Evolutionary conservation across 2,329 filamentous ascomycete species (phyloP), one percentile per base, ranked within the genome.

Genomic region (Botrytis medusae): DNA sequence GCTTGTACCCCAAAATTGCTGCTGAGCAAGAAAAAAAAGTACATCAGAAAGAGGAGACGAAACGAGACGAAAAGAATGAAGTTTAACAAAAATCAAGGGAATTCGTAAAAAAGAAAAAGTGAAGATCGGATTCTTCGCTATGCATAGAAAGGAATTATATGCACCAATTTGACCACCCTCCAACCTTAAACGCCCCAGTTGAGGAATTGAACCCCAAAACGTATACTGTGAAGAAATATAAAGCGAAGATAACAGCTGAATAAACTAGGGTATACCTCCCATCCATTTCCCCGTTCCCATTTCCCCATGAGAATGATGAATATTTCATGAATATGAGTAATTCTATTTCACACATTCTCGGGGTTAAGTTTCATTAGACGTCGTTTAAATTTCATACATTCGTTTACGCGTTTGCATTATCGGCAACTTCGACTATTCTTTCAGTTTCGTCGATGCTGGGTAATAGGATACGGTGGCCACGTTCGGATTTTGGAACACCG

Each of bases 391-490:
- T 48, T 61, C 63, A 34, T 73, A 67, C 42, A 51, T 54, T 73
- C 68, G 32, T 72, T 71, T 51, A 64, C 61, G 37, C 46, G 16
- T 51, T 70, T 46, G 69, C 68, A 60, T 60, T 51, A 18, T 67
- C 63, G 18, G 42, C 51, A 54, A 67, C 71, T 57, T 59, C 62
- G 48, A 69, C 54, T 25, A 72, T 20, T 65, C 65, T 69, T 46
- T 70, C 71, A 32, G 75, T 74, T 60, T 78, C 76, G 48, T 75
- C 69, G 40, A 62, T 69, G 34, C 76, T 74, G 63, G 74, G 74
- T 6, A 80, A 74, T n/a, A 92, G 82, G 72, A 95, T 94, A 64
- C 95, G 91, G 77, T 89, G 90, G 61, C 95, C 95, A 62, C 95
- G 89, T 78, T 95, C 89, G 76, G 92, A 90, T 25, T 89, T 87